Evolutionary conservation across 2,329 filamentous ascomycete genomes (phyloP), one percentile per base, ranked within the genome.

Genomic region (Verticillium dahliae): DNA sequence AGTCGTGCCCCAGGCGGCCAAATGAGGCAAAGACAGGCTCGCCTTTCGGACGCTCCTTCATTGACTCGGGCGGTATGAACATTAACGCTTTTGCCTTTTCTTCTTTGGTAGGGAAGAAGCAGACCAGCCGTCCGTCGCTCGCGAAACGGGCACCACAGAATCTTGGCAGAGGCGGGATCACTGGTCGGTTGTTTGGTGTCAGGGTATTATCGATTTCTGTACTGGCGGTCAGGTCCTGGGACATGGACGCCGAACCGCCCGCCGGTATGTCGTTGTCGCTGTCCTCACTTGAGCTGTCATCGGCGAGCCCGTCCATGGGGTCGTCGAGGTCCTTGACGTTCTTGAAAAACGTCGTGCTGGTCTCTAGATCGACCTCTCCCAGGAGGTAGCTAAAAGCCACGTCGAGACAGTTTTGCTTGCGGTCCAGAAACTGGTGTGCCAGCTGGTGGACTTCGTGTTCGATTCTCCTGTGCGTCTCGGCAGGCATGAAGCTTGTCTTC

Each of bases 281-380:
- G 63, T 91, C 89, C 65, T 92, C 89, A 68, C 90, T 96, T 3
- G 92, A 97, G 66, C 91, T 94, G 66, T 95, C 91, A 62, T 90
- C 90, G 35, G 79, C 82, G 39, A 86, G 73, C 3, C 76, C 84
- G 62, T 82, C 83, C 6, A 84, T 69, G 56, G 81, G 80, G 68
- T 85, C 81, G 60, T 85, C 85, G 7, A 86, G 73, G 65, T 90
- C 87, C 65, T 86, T 81, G 11, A 88, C 84, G 64, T 85, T 85
- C 65, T 85, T 85, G 69, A 88, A 87, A 63, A 85, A 82, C 0
- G 81, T 82, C 6, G 84, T 85, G 68, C 85, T 87, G 54, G 77
- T 79, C 57, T 85, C 82, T 4, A 88, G 75, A 66, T 87, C 82
- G 15, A 85, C 78, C 69, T 88, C 86, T 50, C 86, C 86, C 0